These are phyloP conservation scores for Ophiocytium majus DNA, from an alignment of 352 stramenopile genomes.

Conservation along the genomic window DNA sequence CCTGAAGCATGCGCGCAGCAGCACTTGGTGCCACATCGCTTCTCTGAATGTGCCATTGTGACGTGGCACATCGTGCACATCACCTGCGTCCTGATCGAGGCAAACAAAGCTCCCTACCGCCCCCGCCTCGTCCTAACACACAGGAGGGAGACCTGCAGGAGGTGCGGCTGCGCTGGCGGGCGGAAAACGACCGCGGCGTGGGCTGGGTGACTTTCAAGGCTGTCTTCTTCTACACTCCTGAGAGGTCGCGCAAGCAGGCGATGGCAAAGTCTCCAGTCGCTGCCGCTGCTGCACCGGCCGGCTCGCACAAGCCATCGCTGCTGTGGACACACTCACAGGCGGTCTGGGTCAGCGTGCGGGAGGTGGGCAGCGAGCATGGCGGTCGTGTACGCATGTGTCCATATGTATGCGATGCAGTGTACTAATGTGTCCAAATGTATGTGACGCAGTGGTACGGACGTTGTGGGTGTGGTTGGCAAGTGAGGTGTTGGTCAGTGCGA, in stretches of 20 bases:
- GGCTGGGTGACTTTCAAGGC: neutral
- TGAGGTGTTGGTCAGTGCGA: neutral
- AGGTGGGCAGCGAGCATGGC: neutral
- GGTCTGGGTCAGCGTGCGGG: neutral
- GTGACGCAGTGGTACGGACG: neutral
- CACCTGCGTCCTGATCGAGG: too few relatives aligned
- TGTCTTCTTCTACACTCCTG: neutral
- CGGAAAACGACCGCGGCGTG: neutral
- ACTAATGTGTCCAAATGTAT: too few relatives aligned
- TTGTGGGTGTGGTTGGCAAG: neutral
- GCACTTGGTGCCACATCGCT: too few relatives aligned
- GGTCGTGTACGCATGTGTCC: neutral
- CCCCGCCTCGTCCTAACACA: too few relatives aligned
- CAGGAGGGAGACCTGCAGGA: neutral
- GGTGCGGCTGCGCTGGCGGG: neutral
- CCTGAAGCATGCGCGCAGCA: too few relatives aligned
- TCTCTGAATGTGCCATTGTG: too few relatives aligned
- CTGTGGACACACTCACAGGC: neutral
- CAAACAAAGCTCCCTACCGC: too few relatives aligned
- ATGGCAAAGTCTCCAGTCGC: neutral
- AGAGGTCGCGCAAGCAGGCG: neutral
- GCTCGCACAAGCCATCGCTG: neutral
- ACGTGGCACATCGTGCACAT: too few relatives aligned
- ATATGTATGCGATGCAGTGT: too few relatives aligned
- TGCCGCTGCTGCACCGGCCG: neutral